Base-by-base conservation (phyloP, 768 basidiomycete genomes). In the Cyathus striatus region DNA sequence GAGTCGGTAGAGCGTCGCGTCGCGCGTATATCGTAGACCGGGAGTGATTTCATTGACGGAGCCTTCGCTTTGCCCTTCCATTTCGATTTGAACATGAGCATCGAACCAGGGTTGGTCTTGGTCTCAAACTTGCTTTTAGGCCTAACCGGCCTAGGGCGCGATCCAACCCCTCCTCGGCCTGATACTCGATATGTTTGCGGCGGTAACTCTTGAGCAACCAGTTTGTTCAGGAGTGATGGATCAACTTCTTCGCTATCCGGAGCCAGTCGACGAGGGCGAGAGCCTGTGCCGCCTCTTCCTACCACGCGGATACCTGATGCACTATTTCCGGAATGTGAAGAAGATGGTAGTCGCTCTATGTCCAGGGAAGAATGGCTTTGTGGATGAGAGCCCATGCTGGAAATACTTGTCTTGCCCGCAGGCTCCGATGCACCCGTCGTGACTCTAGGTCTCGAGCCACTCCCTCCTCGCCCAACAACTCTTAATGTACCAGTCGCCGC, bases 101-200 rank as follows among this genome's bases (percentile, higher is more conserved):
- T 36, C 18, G 39, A 24, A 33, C 17, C 17, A 22, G n/a, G n/a
- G 23, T 35, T 21, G 17, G 23, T n/a, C 10, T 43, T 35, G 13
- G 27, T 6, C 14, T 20, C 25, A 14, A 32, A 21, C 39, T 49
- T 16, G 27, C 27, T 18, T 48, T 51, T 10, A 38, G 42, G 37
- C 40, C 22, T 9, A 43, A 23, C 2, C 12, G 48, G 49, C 33
- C 50, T 44, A 4, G 46, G 52, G 6, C 53, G 51, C 14, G 55
- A 49, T 2, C 48, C 55, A 7, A 50, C 33, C 10, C 55, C 55
- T 26, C 55, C 55, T 21, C 55, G 44, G 5, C 55, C 55, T 13
- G 43, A 42, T 5, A 48, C 46, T 1, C 50, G 50, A 14, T 51
- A 26, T 30, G 33, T 26, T 1, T 16, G 17, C 4, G 49, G 25